phyloP scores from a whole-genome alignment of 257 asterid species.

The Lycium barbarum region DNA sequence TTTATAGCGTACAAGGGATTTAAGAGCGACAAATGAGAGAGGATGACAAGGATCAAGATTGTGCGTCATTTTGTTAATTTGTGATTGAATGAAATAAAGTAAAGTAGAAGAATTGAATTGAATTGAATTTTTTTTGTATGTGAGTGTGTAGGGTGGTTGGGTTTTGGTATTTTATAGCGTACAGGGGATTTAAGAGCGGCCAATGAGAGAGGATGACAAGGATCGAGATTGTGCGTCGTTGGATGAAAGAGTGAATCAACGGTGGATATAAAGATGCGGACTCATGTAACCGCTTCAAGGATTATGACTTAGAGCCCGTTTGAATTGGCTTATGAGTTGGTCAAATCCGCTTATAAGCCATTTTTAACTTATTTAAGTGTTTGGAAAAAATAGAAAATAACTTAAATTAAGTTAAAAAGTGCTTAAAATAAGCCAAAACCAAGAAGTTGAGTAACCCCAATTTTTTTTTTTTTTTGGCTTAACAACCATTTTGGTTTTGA shows the following conservation, averaged over 20 bases:
- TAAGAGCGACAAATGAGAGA: conserved; percentile 36
- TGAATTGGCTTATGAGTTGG: too few species aligned
- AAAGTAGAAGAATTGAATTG: neutral
- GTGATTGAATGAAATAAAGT: too few species aligned
- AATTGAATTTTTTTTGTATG: neutral
- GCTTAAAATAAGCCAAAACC: too few species aligned
- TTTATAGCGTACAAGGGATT: conserved; percentile 47
- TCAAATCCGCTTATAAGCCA: too few species aligned
- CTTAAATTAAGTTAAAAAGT: too few species aligned
- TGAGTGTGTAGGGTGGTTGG: neutral
- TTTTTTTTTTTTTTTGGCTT: too few species aligned
- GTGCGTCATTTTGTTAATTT: conserved; percentile 33
- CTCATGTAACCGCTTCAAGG: neutral
- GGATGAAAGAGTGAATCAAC: conserved; percentile 40
- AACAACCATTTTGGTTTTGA: too few species aligned
- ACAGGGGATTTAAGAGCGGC: conserved; percentile 24
- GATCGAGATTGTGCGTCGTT: conserved; percentile 49
- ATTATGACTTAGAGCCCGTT: too few species aligned
- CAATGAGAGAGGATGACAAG: conserved; percentile 41
- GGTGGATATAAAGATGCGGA: conserved; percentile 34
- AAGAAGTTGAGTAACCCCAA: too few species aligned
- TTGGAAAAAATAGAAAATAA: too few species aligned
- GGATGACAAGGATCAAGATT: conserved; percentile 45
- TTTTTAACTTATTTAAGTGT: too few species aligned
- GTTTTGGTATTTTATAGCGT: conserved; percentile 48